Base-by-base conservation (phyloP, 352 stramenopile genomes). In the Phytopythium vexans region DNA sequence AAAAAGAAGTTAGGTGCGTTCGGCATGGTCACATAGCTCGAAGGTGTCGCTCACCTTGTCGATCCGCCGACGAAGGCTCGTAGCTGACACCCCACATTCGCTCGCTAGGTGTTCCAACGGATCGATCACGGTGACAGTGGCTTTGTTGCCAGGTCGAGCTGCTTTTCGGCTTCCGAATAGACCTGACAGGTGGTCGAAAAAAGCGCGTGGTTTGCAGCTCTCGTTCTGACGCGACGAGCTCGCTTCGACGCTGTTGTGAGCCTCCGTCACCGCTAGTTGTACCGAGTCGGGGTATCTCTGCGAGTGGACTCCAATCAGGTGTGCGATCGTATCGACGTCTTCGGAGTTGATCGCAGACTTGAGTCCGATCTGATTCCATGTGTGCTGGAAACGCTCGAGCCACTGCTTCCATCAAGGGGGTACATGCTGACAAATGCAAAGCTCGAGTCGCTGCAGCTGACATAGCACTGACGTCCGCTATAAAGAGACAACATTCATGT, bases 371-470 rank as follows among this genome's bases (percentile, higher is more conserved):
- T 56, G 58, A 33, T 65, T 49, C 81, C 81, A 91, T 1, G 64
- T 15, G 0, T 41, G 33, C 0, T 58, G 52, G 51, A 91, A 91
- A 7, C 60, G 49, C 0, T 41, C 43, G 32, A 16, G 16, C n/a
- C n/a, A n/a, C n/a, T 21, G 77, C 77, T 2, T 67, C 62, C 4
- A 53, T 60, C 2, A 90, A 87, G 27, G 50, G 77, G 14, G 43
- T 76, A 8, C 61, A 74, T 42, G 80, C 80, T 6, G 51, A 72
- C 1, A 56, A 60, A 2, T 90, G 80, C 43, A 71, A 72, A 15
- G 56, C 69, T 15, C 60, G 68, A 0, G 64, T 80, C 0, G 44
- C 40, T 21, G 55, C 69, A 8, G 75, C 77, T 0, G 75, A 80
- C 8, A 36, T 12, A 1, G 56, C 60, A 8, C 60, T 91, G 14